Base-by-base conservation (phyloP, 2,329 filamentous ascomycete species). In the Calonectria pseudoturangicola region DNA sequence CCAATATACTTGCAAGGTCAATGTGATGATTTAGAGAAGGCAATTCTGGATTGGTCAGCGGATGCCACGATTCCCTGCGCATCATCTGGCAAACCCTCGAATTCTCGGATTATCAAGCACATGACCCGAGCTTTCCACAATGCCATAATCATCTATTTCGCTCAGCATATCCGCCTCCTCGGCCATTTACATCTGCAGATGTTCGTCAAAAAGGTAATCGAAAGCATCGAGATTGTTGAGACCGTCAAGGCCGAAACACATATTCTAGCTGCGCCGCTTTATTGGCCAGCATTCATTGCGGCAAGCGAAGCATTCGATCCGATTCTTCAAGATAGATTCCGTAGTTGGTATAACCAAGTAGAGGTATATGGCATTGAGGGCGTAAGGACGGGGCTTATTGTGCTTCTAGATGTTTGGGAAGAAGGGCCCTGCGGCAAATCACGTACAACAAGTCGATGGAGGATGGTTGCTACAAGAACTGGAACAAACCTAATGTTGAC, bases 81-180 rank as follows among this genome's bases (percentile, higher is more conserved):
- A 2, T 28, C 47, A n/a, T 51, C 56, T 18, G 48, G 36, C 12
- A 47, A 54, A 2, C 48, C 65, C 2, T 39, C 62, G 1, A 72
- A 70, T 36, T 71, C 73, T 0, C 33, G 48, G 1, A 75, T 75
- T 9, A 69, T 75, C 2, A 33, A 51, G 2, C 67, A 73, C 15
- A 73, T 75, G 21, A 75, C 74, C 1, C 43, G 41, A 3, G 76
- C 76, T 15, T 80, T 80, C 27, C 77, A 79, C 45, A 76, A 80
- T 25, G 79, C 78, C 27, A 33, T 80, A 16, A 76, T 80, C 9
- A 77, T 80, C 4, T 80, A 80, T 65, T 79, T 80, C 27, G 69
- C 79, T 0, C 77, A 79, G 25, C 74, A 77, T 12, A 58, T 80
- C 0, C 71, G 74, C 4, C 66, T 76, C 0, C 69, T 79, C 1